Evolutionary conservation across 805 yeast species (phyloP).

Genomic region (Saccharomycopsis sp.): DNA sequence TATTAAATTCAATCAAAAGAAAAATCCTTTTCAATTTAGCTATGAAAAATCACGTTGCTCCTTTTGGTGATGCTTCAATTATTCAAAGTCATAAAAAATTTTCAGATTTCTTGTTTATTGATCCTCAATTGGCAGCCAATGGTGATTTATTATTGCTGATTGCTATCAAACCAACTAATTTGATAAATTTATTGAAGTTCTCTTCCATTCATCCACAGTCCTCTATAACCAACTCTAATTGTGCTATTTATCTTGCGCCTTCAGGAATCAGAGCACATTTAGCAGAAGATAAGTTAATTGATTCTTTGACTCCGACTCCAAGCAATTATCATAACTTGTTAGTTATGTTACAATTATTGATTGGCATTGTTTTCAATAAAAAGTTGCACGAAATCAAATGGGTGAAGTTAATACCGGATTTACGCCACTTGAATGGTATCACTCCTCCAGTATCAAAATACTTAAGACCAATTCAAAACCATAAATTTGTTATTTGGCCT

Average conservation of each 20-base stretch:
- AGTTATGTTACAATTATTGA: conserved; percentile 17
- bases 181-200: conserved; percentile 24
- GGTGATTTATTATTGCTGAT: conserved; percentile 33
- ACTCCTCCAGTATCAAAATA: conserved; percentile 53
- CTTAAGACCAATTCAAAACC: conserved; percentile 38
- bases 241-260: conserved; percentile 42
- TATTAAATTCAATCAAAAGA: conserved; percentile 26
- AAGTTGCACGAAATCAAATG: conserved; percentile 32
- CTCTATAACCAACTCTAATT: conserved; percentile 22
- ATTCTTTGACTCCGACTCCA: conserved; percentile 24
- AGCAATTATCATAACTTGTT: conserved; percentile 16
- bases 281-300: conserved; percentile 26
- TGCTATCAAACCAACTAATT: conserved; percentile 24
- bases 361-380: conserved; percentile 17
- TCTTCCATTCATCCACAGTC: not conserved
- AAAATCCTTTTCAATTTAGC: conserved; percentile 28
- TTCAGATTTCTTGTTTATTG: conserved; percentile 30
- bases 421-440: conserved; percentile 57
- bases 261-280: conserved; percentile 43
- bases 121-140: conserved; percentile 36
- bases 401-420: conserved; percentile 60
- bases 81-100: conserved; percentile 7
- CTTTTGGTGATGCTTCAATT: conserved; percentile 36
- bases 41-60: conserved; percentile 29
- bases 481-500: conserved; percentile 64